Evolutionary conservation across 2,329 filamentous ascomycete species (phyloP).

Genomic region (Fusarium odoratissimum): DNA sequence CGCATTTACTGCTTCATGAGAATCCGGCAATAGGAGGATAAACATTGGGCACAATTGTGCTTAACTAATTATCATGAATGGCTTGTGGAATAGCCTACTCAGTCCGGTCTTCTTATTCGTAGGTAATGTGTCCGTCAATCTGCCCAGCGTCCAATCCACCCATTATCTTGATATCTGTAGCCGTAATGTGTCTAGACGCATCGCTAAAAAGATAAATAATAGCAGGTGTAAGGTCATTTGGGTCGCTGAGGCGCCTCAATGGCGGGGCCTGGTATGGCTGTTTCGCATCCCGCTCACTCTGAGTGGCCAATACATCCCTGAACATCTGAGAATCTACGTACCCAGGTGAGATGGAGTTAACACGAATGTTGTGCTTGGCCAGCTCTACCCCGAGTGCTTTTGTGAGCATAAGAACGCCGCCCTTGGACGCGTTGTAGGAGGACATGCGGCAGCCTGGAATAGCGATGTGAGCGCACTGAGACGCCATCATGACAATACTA

Average conservation of each 20-base stretch:
- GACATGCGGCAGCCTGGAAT: slow-evolving; percentile 42
- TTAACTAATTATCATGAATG: accelerated
- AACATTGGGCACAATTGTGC: accelerated
- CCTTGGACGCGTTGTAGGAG: slow-evolving; percentile 57
- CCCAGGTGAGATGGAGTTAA: slow-evolving; percentile 54
- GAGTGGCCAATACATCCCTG: slow-evolving; percentile 44
- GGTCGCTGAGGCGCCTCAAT: slow-evolving; percentile 51
- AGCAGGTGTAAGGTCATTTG: slow-evolving; percentile 51
- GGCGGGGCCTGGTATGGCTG: slow-evolving; percentile 52
- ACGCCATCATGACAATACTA: slow-evolving; percentile 49
- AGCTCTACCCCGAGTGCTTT: slow-evolving; percentile 53
- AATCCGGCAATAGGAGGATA: background rate
- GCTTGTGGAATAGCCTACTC: accelerated
- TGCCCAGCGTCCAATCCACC: slow-evolving; percentile 49
- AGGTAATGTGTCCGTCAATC: background rate
- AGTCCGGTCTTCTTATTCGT: background rate
- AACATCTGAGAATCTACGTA: slow-evolving; percentile 52
- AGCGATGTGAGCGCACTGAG: slow-evolving; percentile 29
- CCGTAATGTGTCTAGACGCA: slow-evolving; percentile 55
- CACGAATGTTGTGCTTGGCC: slow-evolving; percentile 49
- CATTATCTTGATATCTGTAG: slow-evolving; percentile 56
- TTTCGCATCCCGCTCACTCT: slow-evolving; percentile 41
- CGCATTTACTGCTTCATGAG: background rate
- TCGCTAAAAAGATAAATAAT: slow-evolving; percentile 57
- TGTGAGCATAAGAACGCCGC: slow-evolving; percentile 53